Base-by-base conservation (phyloP, 495 filamentous ascomycete genomes). In the Friedmanniomyces endolithicus region DNA sequence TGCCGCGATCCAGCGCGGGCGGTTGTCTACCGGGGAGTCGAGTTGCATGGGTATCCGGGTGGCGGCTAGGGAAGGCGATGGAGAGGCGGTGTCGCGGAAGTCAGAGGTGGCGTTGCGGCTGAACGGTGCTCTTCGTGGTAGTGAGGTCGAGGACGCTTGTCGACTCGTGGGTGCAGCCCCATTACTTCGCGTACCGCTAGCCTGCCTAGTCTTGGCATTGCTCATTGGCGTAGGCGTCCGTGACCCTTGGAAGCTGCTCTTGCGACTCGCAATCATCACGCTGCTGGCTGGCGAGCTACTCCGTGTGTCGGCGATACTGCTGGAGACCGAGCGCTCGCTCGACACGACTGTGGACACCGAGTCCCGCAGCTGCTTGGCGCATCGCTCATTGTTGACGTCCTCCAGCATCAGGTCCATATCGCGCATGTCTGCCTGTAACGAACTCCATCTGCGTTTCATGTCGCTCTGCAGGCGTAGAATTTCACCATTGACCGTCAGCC, bases 401-500 rank as follows among this genome's bases (percentile, higher is more conserved):
- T 90, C 84, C 24, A 96, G 64, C 16, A 75, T 72, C 19, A 74
- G 52, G 69, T 94, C 85, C 72, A 92, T 79, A 14, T 87, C 83
- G 34, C 71, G 75, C 70, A 92, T 88, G 52, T 85, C 78, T 8
- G 79, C 76, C 58, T 86, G 86, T 47, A 94, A 72, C 4, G 81
- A 79, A 56, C 82, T 78, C 77, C 87, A 90, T 59, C 82, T 84
- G 6, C 79, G 77, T 54, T 83, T 79, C 76, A 95, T 85, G 62
- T 95, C 88, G 8, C 78, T 75, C 61, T 95, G 80, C 25, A 97
- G 72, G 16, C 87, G 78, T 25, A 95, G 66, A 55, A 95, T 89
- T 70, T 98, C 92, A 25, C 92, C 90, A 62, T 97, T 96, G 44
- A 97, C 87, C 1, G 90, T 96, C 35, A 94, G 70, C 14, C 92